Conservation (phyloP, 257 asterid genomes). For the Verbena officinalis region DNA sequence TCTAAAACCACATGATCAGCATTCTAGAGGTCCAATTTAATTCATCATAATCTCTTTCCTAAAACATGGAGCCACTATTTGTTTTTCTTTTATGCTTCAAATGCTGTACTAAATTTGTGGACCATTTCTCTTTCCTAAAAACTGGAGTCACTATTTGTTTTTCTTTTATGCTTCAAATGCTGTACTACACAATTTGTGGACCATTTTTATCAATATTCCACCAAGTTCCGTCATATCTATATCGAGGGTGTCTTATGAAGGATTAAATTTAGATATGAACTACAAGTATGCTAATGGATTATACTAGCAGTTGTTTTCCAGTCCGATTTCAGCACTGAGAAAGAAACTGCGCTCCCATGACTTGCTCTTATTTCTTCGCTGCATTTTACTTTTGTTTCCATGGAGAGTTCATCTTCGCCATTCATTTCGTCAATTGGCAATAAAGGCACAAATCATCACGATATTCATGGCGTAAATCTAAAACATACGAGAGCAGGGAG, state of each 20-base stretch:
- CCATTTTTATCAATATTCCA: conserved; percentile 4
- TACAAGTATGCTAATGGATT: neutral
- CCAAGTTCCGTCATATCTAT: neutral
- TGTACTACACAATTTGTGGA: neutral
- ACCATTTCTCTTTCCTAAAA: neutral
- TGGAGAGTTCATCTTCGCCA: neutral
- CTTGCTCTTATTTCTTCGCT: conserved; percentile 4
- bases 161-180: conserved; percentile 13
- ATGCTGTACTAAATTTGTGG: neutral
- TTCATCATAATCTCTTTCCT: neutral
- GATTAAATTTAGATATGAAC: neutral
- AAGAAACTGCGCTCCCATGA: conserved; percentile 12
- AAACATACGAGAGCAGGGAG: neutral
- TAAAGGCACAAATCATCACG: neutral
- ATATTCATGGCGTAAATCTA: neutral
- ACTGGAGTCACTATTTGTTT: conserved; percentile 4
- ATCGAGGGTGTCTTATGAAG: neutral
- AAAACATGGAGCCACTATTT: conserved; percentile 2
- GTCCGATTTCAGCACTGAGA: conserved; percentile 19
- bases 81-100: conserved; percentile 6
- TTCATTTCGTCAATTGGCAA: neutral
- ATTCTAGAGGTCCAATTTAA: conserved; percentile 8
- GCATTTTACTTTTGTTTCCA: conserved; percentile 8
- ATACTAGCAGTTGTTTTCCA: neutral
- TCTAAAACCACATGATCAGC: neutral